A percentile compares a stretch with the other conserved stretches of the same genome.
Evolutionary conservation across 345 rosid genomes (phyloP).

Genomic region (Lumnitzera littorea): DNA sequence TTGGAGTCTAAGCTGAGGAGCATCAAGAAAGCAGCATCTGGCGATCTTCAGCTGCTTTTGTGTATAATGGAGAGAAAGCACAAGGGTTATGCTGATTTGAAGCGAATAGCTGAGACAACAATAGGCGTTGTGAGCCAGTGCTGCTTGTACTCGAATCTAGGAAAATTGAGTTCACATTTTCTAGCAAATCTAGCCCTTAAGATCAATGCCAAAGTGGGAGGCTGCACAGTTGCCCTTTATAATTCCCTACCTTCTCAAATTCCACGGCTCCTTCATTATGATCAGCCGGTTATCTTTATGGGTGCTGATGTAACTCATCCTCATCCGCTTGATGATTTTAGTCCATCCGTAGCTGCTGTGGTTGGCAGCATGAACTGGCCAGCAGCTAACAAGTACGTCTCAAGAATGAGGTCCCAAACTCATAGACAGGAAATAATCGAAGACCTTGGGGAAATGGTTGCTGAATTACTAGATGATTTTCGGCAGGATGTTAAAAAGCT

Average conservation of each 20-base stretch:
- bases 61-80: slow-evolving; percentile 95
- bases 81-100: slow-evolving; percentile 85
- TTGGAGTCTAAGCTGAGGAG: slow-evolving; percentile 71
- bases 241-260: slow-evolving; percentile 74
- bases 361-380: slow-evolving; percentile 99
- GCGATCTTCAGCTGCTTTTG: slow-evolving; percentile 70
- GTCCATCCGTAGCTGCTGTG: slow-evolving; percentile 96
- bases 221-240: slow-evolving; percentile 77
- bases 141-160: slow-evolving; percentile 79
- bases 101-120: slow-evolving; percentile 84
- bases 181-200: slow-evolving; percentile 88
- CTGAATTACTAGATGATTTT: slow-evolving; percentile 77
- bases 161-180: slow-evolving; percentile 77
- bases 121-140: slow-evolving; percentile 87
- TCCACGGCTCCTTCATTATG: slow-evolving; percentile 52
- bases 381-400: slow-evolving; percentile 77
- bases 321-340: slow-evolving; percentile 86
- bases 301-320: slow-evolving; percentile 99
- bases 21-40: slow-evolving; percentile 53
- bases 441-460: slow-evolving; percentile 79
- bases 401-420: slow-evolving; percentile 95
- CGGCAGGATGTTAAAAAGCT: slow-evolving; percentile 50
- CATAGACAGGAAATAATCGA: slow-evolving; percentile 87
- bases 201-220: slow-evolving; percentile 95
- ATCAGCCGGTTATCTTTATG: slow-evolving; percentile 94